Conservation (phyloP, 2,329 filamentous ascomycete genomes). For the Zymoseptoria passerinii region DNA sequence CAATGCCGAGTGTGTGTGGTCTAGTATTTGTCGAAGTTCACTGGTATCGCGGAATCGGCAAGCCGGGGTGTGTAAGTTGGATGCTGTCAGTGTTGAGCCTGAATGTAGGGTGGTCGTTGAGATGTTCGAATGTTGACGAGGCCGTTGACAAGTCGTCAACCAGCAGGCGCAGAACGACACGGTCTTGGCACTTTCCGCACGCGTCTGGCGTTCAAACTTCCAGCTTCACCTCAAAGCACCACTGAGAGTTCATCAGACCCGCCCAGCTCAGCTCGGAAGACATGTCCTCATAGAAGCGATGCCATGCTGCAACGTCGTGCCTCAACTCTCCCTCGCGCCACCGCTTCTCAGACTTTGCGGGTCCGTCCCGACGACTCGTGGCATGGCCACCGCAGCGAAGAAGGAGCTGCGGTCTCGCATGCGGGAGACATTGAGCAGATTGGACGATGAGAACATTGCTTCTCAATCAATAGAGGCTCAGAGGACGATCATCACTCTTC, state of each 20-base stretch:
- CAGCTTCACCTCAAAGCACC: too few relatives aligned
- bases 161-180: neutral
- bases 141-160: neutral
- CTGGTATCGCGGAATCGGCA: neutral
- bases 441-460: conserved; percentile 55
- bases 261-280: neutral
- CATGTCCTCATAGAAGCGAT: conserved; percentile 1
- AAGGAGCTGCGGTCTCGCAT: conserved; percentile 64
- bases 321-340: neutral
- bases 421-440: conserved; percentile 53
- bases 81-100: neutral
- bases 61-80: neutral
- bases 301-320: neutral
- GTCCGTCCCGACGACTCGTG: neutral
- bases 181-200: neutral
- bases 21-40: neutral
- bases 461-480: conserved; percentile 66
- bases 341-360: neutral
- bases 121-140: conserved; percentile 1
- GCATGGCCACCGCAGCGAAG: conserved; percentile 48
- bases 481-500: conserved; percentile 55
- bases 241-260: neutral
- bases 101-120: neutral
- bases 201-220: neutral
- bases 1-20: neutral